Conservation (phyloP, 1,284 basidiomycete species). For the Tylopilus sp. region DNA sequence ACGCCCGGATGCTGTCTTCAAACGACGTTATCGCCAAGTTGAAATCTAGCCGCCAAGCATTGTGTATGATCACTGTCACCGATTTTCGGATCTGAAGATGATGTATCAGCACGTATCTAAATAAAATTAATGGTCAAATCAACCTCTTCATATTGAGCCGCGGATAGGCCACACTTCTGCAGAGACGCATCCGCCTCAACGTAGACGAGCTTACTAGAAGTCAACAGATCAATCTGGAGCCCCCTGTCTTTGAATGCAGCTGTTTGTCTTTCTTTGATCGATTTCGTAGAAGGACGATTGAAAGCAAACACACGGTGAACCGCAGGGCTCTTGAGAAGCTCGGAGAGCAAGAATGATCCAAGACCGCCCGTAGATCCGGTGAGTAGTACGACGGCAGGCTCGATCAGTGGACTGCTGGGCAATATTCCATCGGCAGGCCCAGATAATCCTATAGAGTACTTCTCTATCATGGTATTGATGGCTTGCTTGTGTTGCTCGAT, state of each 20-base stretch:
- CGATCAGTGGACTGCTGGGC: not conserved
- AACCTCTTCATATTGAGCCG: slow-evolving; percentile 12
- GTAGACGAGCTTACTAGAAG: slow-evolving; percentile 7
- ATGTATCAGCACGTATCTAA: too few relatives aligned
- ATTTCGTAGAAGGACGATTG: slow-evolving; percentile 8
- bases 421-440: not conserved
- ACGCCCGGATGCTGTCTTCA: too few relatives aligned
- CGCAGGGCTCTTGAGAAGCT: not conserved
- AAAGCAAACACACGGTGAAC: slow-evolving; percentile 8
- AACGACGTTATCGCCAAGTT: too few relatives aligned
- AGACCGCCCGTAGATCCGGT: slow-evolving; percentile 15
- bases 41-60: slow-evolving; percentile 16
- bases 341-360: slow-evolving; percentile 6
- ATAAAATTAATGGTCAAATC: not conserved
- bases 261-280: slow-evolving; percentile 7
- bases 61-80: slow-evolving; percentile 1
- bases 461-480: slow-evolving; percentile 11
- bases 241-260: slow-evolving; percentile 5
- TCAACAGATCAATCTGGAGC: slow-evolving; percentile 7
- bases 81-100: not conserved
- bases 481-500: not conserved
- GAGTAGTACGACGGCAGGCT: slow-evolving; percentile 4
- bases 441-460: slow-evolving; percentile 2
- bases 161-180: slow-evolving; percentile 6
- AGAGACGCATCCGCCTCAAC: slow-evolving; percentile 10